Evolutionary conservation across 768 basidiomycete genomes (phyloP).

Genomic region (Amylocystis lapponica): DNA sequence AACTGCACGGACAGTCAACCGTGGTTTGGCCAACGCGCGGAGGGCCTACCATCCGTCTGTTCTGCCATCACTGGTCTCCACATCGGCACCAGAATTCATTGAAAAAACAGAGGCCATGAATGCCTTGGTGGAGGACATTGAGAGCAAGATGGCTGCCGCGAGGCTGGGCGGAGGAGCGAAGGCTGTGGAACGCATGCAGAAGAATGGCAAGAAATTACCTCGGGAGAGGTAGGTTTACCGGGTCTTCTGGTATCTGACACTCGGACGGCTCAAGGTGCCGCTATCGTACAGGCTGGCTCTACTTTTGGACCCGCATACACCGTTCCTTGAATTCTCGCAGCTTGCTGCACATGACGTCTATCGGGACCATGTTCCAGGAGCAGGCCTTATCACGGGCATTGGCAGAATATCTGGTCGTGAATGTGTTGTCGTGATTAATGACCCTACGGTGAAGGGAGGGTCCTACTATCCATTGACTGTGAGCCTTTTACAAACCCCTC

Average conservation of each 20-base stretch:
- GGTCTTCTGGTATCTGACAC: too few relatives aligned
- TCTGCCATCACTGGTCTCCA: slow-evolving; percentile 66
- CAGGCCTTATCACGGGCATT: slow-evolving; percentile 83
- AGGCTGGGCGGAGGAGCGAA: slow-evolving; percentile 71
- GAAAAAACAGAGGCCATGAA: slow-evolving; percentile 68
- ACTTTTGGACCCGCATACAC: slow-evolving; percentile 79
- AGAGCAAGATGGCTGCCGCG: slow-evolving; percentile 50
- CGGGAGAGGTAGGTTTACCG: slow-evolving; percentile 58
- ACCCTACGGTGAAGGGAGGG: slow-evolving; percentile 90
- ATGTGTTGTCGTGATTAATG: slow-evolving; percentile 90
- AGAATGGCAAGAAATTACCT: slow-evolving; percentile 77
- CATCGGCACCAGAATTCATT: slow-evolving; percentile 64
- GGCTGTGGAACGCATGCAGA: slow-evolving; percentile 68
- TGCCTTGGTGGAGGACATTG: slow-evolving; percentile 56
- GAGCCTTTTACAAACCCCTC: slow-evolving; percentile 11
- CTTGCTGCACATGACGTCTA: slow-evolving; percentile 89
- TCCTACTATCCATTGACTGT: slow-evolving; percentile 88
- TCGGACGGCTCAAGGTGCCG: background rate
- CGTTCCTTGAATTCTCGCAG: slow-evolving; percentile 84
- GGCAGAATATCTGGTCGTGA: slow-evolving; percentile 71
- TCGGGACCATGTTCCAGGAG: slow-evolving; percentile 72
- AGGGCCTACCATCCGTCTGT: slow-evolving; percentile 62
- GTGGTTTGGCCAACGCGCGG: too few relatives aligned
- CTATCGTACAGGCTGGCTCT: slow-evolving; percentile 48
- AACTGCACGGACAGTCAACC: too few relatives aligned